Evolutionary conservation across 1,284 basidiomycete genomes (phyloP).

Genomic region (Cryptococcus floricola): DNA sequence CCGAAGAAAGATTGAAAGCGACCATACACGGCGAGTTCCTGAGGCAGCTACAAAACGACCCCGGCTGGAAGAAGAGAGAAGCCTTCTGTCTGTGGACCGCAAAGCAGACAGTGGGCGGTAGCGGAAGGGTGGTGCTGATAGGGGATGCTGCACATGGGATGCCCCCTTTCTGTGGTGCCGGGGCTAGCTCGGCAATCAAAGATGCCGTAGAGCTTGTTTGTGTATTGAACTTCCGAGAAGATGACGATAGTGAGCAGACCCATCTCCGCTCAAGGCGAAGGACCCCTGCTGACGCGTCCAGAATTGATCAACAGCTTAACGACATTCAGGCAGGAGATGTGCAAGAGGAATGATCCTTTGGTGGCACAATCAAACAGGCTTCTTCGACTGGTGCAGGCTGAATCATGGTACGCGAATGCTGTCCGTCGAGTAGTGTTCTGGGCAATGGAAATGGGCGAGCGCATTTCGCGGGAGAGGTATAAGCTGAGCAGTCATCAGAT

Average conservation of each 20-base stretch:
- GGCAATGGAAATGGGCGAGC: slow-evolving; percentile 10
- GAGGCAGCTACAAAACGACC: slow-evolving; percentile 8
- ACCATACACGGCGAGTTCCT: slow-evolving; percentile 1
- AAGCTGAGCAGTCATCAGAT: background rate
- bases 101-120: slow-evolving; percentile 9
- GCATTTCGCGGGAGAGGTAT: background rate
- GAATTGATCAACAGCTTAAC: background rate
- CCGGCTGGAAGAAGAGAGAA: slow-evolving; percentile 1
- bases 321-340: slow-evolving; percentile 1
- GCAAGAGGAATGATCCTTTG: slow-evolving; percentile 11
- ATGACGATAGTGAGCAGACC: background rate
- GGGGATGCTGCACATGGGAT: slow-evolving; percentile 25
- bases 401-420: background rate
- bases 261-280: background rate
- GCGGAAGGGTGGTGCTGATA: slow-evolving; percentile 14
- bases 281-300: too few species aligned
- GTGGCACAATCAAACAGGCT: slow-evolving; percentile 11
- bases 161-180: slow-evolving; percentile 23
- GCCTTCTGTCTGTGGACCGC: slow-evolving; percentile 10
- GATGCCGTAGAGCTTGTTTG: slow-evolving; percentile 18
- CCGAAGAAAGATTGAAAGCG: background rate
- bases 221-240: background rate
- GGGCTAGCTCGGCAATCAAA: slow-evolving; percentile 19
- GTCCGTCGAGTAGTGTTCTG: slow-evolving; percentile 9
- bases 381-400: slow-evolving; percentile 21